A percentile compares a stretch with the other conserved stretches of the same genome.
Conservation (phyloP, 2,329 filamentous ascomycete genomes). For the Leptographium wingfieldii region DNA sequence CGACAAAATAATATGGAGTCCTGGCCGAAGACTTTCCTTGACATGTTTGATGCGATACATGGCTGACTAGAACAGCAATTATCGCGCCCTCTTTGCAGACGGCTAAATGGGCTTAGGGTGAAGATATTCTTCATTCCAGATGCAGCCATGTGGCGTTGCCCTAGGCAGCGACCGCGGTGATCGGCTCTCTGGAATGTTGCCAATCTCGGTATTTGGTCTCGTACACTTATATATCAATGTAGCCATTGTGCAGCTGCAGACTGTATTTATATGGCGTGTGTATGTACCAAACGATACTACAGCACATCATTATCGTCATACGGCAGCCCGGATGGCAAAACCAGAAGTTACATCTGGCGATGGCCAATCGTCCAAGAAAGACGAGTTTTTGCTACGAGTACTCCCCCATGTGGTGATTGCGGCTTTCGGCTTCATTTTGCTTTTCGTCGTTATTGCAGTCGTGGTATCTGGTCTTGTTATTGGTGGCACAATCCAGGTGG, state of each 20-base stretch:
- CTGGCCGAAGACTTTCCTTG: not conserved
- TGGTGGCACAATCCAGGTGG: constrained; percentile 10
- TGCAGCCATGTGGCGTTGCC: not conserved
- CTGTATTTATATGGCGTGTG: not conserved
- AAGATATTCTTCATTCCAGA: not conserved
- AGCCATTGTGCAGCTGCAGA: not conserved
- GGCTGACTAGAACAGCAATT: too few species aligned
- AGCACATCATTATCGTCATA: not conserved
- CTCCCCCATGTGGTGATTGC: constrained; percentile 8
- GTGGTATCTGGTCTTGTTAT: constrained; percentile 14
- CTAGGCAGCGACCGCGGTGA: not conserved
- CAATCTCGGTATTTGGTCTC: not conserved
- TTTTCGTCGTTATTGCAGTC: constrained; percentile 11
- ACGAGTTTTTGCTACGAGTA: constrained; percentile 1
- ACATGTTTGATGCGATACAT: not conserved
- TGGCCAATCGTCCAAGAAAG: not conserved
- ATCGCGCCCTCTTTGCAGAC: too few species aligned
- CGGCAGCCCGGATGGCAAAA: not conserved
- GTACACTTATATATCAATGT: not conserved
- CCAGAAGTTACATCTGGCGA: too few species aligned
- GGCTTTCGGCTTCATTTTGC: constrained; percentile 6
- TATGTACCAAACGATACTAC: not conserved
- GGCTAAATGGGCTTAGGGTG: not conserved
- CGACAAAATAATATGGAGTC: not conserved
- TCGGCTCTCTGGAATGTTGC: not conserved